These are phyloP conservation scores for Euphorbia tirucalli DNA, from an alignment of 345 rosid genomes.

Conservation along the genomic window DNA sequence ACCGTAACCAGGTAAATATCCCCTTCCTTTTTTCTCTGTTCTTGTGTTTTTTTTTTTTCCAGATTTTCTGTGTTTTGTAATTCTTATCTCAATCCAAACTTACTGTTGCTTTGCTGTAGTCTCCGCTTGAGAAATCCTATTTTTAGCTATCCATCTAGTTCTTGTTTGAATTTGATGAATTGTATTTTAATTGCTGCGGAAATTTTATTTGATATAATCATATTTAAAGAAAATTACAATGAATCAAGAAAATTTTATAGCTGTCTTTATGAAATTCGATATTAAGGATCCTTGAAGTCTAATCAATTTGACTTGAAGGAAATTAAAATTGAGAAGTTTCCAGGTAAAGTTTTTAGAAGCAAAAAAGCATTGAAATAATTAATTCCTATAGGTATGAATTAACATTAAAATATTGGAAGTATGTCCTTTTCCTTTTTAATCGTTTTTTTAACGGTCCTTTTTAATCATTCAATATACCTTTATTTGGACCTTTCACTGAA, in stretches of 20 bases:
- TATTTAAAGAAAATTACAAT: neutral
- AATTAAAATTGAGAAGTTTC: neutral
- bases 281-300: neutral
- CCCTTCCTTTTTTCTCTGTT: neutral
- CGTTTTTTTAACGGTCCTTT: neutral
- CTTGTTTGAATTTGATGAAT: neutral
- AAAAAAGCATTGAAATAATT: neutral
- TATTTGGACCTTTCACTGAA: neutral
- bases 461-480: neutral
- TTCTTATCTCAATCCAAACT: neutral
- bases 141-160: neutral
- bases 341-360: neutral
- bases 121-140: neutral
- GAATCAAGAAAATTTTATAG: neutral
- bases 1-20: conserved; percentile 30
- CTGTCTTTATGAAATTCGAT: neutral
- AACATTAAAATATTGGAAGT: neutral
- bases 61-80: neutral
- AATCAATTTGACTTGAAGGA: neutral
- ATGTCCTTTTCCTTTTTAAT: neutral
- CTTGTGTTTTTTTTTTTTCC: neutral
- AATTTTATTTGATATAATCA: neutral
- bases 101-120: neutral
- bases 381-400: neutral
- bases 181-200: neutral